Base-by-base conservation (phyloP, 1,284 basidiomycete species). In the Sanghuangporus weigelae region DNA sequence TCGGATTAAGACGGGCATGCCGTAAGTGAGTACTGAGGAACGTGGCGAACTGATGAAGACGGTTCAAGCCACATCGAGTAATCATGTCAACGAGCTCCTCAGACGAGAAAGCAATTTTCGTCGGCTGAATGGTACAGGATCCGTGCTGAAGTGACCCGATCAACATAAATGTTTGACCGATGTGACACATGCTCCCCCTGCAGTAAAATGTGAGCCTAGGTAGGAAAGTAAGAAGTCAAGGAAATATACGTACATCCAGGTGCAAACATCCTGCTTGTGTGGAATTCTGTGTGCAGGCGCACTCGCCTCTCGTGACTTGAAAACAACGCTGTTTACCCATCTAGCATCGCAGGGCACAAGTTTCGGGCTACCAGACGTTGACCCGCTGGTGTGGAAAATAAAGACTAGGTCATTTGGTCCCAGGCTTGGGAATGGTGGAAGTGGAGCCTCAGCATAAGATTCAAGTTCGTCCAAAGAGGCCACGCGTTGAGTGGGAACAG, bases 111-210 rank as follows among this genome's bases (percentile, higher is more conserved):
- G 77, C 77, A 64, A 84, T 81, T 60, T 78, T 78, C 0, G 86
- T 84, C 7, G 86, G 86, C 67, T 90, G 87, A 50, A 91, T 80
- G 19, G 83, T 83, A 73, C 89, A 90, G 10, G 85, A 77, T 8
- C 85, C 89, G 69, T 89, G 82, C 71, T 89, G 85, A 38, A 92
- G 73, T 66, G 79, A 76, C 53, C 89, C 87, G 67, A 90, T 74
- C 63, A 90, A 77, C 84, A 89, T 84, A 76, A 85, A 87, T 53
- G 78, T 79, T 71, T 87, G 84, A 44, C 73, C 86, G 62, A 87
- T 86, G 70, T 89, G 86, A 68, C 85, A 87, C 84, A 88, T 84
- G 74, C 84, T 86, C 66, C 86, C 86, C 78, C 85, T 87, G 73
- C 63, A 61, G 49, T 59, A 7, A 57, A 35, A 69, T 66, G 68